These are phyloP conservation scores for Paracoccidioides lutzii DNA, from an alignment of 2,329 filamentous ascomycete species.

Conservation along the genomic window DNA sequence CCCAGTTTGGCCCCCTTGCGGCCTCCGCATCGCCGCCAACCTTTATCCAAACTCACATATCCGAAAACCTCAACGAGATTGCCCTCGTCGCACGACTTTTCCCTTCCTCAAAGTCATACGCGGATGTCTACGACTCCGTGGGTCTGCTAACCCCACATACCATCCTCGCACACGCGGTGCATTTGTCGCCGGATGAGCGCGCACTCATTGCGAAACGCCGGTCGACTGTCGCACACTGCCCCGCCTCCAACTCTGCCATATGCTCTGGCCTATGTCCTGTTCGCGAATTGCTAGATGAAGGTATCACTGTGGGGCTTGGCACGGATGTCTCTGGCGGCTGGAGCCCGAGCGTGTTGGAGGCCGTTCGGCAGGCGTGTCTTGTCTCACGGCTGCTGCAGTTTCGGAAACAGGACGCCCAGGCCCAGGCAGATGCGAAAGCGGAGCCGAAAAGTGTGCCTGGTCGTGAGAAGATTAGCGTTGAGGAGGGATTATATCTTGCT, in stretches of 20 bases:
- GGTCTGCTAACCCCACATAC: constrained; percentile 59
- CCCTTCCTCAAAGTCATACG: constrained; percentile 51
- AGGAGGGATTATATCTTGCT: constrained; percentile 74
- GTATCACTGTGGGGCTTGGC: constrained; percentile 69
- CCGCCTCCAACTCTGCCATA: constrained; percentile 70
- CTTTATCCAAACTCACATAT: constrained; percentile 72
- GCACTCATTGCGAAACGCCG: constrained; percentile 47
- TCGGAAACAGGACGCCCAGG: constrained; percentile 18
- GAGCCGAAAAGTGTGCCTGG: not conserved
- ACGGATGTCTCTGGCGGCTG: constrained; percentile 89
- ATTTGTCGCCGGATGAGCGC: constrained; percentile 57
- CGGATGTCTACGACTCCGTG: constrained; percentile 63
- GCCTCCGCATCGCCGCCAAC: constrained; percentile 46
- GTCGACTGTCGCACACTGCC: constrained; percentile 70
- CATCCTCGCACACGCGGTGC: constrained; percentile 74
- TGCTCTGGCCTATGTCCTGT: constrained; percentile 69
- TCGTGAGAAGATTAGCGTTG: constrained; percentile 55
- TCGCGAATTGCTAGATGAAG: constrained; percentile 57
- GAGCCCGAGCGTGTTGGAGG: constrained; percentile 65
- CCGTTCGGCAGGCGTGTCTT: constrained; percentile 67
- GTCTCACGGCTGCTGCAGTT: constrained; percentile 61
- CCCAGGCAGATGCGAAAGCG: constrained; percentile 7
- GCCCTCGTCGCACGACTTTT: constrained; percentile 58
- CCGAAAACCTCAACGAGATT: constrained; percentile 67
- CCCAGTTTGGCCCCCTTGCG: constrained; percentile 51